A percentile compares a stretch with the other conserved stretches of the same genome.
These are phyloP conservation scores for Homolaphlyctis polyrhiza DNA, from an alignment of 371 early-diverging fungal genomes.

Conservation along the genomic window DNA sequence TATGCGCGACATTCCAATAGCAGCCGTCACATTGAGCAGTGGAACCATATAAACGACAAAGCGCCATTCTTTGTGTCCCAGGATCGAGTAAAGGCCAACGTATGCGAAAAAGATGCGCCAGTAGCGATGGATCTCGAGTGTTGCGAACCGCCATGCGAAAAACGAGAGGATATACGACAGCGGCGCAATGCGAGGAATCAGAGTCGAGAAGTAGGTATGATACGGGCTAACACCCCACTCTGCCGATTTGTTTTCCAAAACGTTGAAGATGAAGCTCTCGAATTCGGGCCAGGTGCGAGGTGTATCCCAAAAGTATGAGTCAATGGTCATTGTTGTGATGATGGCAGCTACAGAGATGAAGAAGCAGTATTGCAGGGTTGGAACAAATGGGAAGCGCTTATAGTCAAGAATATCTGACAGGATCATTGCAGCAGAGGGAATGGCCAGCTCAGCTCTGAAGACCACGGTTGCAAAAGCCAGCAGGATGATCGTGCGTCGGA, in stretches of 20 bases:
- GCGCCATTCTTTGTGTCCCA: conserved; percentile 96
- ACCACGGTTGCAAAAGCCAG: conserved; percentile 62
- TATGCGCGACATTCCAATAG: conserved; percentile 32
- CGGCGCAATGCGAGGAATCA: conserved; percentile 73
- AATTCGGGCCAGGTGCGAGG: conserved; percentile 81
- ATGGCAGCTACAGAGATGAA: conserved; percentile 34
- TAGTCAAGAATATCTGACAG: conserved; percentile 19
- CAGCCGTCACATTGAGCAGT: conserved; percentile 73
- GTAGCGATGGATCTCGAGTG: conserved; percentile 47
- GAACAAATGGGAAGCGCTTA: conserved; percentile 18
- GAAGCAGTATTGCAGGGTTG: conserved; percentile 29
- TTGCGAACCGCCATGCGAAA: conserved; percentile 30
- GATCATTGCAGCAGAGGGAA: conserved; percentile 45
- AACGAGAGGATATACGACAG: conserved; percentile 49
- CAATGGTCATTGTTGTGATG: conserved; percentile 56
- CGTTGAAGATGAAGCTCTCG: conserved; percentile 81
- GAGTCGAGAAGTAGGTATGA: conserved; percentile 63
- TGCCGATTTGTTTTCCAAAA: conserved; percentile 63
- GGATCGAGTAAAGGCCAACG: conserved; percentile 61
- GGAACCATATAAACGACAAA: conserved; percentile 89
- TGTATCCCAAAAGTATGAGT: conserved; percentile 78
- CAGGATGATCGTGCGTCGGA: conserved; percentile 45
- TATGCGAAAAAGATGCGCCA: conserved; percentile 55
- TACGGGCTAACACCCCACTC: conserved; percentile 84
- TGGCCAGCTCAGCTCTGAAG: conserved; percentile 76